These are phyloP conservation scores for Rhodotorula toruloides DNA, from an alignment of 768 basidiomycete genomes.

Conservation along the genomic window DNA sequence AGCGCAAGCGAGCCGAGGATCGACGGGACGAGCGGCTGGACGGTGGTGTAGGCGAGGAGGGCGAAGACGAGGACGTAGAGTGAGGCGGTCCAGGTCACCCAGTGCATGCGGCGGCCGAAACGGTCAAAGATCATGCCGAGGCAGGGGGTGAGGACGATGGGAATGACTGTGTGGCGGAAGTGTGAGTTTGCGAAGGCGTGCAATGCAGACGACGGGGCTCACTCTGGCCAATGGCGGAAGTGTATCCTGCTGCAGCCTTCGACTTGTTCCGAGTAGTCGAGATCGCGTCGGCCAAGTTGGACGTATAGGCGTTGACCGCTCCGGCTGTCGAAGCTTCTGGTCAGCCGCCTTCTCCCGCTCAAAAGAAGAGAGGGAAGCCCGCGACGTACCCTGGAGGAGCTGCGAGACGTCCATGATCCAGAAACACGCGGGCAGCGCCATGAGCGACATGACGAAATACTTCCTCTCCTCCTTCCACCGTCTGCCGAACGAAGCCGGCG, in stretches of 20 bases:
- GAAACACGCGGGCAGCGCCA: conserved; percentile 25
- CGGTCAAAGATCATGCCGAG: conserved; percentile 22
- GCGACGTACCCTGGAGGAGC: conserved; percentile 15
- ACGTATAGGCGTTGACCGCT: conserved; percentile 8
- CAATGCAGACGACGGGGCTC: not conserved
- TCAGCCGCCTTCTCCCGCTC: not conserved
- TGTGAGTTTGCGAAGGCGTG: not conserved
- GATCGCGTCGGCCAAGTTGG: conserved; percentile 22
- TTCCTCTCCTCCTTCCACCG: conserved; percentile 2
- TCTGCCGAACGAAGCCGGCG: not conserved
- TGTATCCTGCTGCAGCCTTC: conserved; percentile 13
- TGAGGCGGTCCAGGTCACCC: not conserved
- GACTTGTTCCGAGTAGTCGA: not conserved
- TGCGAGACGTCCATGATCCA: conserved; percentile 22
- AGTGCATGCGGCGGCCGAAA: conserved; percentile 6
- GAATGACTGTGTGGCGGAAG: conserved; percentile 1
- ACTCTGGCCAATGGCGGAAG: conserved; percentile 13
- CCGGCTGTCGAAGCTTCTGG: not conserved
- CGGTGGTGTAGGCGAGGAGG: conserved; percentile 20
- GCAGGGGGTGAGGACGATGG: conserved; percentile 20
- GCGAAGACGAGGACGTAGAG: conserved; percentile 15
- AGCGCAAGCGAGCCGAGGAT: conserved; percentile 22
- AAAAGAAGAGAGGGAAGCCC: not conserved
- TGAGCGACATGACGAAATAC: not conserved
- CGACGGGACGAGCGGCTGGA: conserved; percentile 8